phyloP scores from a whole-genome alignment of 2,329 filamentous ascomycete genomes.

The Hyphodiscus sp. region DNA sequence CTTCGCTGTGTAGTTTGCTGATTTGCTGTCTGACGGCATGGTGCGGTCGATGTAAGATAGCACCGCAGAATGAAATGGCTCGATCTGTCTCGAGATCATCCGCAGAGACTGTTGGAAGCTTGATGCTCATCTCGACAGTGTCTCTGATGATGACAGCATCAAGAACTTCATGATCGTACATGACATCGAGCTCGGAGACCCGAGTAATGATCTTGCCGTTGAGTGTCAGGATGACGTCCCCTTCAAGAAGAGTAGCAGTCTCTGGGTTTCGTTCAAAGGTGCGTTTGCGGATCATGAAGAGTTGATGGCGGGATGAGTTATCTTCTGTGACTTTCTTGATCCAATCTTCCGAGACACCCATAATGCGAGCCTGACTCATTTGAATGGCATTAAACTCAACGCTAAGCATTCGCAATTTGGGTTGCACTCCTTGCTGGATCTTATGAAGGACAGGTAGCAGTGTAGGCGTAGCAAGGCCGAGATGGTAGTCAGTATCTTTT shows the following conservation, averaged over 20 bases:
- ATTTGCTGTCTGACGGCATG: constrained; percentile 97
- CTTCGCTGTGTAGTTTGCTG: constrained; percentile 89
- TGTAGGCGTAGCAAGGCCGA: constrained; percentile 83
- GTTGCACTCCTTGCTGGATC: constrained; percentile 72
- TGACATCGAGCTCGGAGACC: constrained; percentile 87
- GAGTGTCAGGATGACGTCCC: constrained; percentile 84
- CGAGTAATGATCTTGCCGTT: constrained; percentile 91
- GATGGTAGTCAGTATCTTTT: constrained; percentile 93
- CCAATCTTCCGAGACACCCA: constrained; percentile 96
- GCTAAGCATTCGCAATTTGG: constrained; percentile 82
- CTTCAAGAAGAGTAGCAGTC: constrained; percentile 70
- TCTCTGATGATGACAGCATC: constrained; percentile 84
- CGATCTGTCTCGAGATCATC: constrained; percentile 89
- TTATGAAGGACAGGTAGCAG: constrained; percentile 82
- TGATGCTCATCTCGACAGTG: constrained; percentile 68
- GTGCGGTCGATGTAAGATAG: constrained; percentile 86
- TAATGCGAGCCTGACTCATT: constrained; percentile 94
- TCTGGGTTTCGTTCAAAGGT: constrained; percentile 58
- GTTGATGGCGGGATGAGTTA: constrained; percentile 87
- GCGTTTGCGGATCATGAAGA: constrained; percentile 97
- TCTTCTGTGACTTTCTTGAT: constrained; percentile 82
- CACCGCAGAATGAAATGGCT: constrained; percentile 91
- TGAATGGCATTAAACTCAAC: constrained; percentile 93
- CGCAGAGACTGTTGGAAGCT: constrained; percentile 78
- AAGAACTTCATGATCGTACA: constrained; percentile 83